Conservation (phyloP, 228 moss, liverwort and hornwort genomes). For the Sphagnum fallax region DNA sequence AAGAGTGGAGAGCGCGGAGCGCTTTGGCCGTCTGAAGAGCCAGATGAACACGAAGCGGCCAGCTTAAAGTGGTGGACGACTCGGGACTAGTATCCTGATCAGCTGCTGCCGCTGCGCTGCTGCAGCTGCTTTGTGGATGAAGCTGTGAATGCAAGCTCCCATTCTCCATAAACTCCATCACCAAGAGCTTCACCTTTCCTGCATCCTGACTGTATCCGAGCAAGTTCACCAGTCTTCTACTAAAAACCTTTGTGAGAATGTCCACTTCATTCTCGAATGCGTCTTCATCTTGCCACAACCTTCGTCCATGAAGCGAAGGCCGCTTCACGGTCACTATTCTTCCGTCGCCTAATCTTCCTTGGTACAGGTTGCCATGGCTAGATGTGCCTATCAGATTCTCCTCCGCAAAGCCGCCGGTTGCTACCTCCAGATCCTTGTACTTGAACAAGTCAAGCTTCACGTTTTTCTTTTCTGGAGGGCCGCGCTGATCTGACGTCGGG, state of each 20-base stretch:
- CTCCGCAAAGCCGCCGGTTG: conserved; percentile 27
- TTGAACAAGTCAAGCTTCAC: conserved; percentile 24
- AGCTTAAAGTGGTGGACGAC: conserved; percentile 11
- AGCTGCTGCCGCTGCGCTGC: conserved; percentile 10
- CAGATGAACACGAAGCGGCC: conserved; percentile 40
- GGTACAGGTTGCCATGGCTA: conserved; percentile 44
- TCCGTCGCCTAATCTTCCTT: conserved; percentile 23
- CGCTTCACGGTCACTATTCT: conserved; percentile 36
- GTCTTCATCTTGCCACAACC: conserved; percentile 19
- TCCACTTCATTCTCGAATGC: conserved; percentile 45
- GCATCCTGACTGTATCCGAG: conserved; percentile 32
- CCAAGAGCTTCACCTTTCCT: conserved; percentile 27
- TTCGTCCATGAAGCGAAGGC: conserved; percentile 14
- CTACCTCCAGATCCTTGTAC: conserved; percentile 22
- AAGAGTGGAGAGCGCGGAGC: conserved; percentile 33
- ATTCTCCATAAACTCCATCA: conserved; percentile 43
- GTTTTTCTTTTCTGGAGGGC: conserved; percentile 3
- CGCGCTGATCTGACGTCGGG: too few relatives aligned
- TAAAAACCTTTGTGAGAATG: conserved; percentile 26
- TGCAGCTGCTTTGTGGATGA: conserved; percentile 6
- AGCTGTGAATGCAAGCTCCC: conserved; percentile 39
- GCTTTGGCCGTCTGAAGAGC: conserved; percentile 41
- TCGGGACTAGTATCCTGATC: conserved; percentile 14
- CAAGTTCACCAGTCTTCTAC: conserved; percentile 42
- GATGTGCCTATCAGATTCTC: conserved; percentile 31